phyloP scores from a whole-genome alignment of 2,329 filamentous ascomycete species.

The Didymella sp. region DNA sequence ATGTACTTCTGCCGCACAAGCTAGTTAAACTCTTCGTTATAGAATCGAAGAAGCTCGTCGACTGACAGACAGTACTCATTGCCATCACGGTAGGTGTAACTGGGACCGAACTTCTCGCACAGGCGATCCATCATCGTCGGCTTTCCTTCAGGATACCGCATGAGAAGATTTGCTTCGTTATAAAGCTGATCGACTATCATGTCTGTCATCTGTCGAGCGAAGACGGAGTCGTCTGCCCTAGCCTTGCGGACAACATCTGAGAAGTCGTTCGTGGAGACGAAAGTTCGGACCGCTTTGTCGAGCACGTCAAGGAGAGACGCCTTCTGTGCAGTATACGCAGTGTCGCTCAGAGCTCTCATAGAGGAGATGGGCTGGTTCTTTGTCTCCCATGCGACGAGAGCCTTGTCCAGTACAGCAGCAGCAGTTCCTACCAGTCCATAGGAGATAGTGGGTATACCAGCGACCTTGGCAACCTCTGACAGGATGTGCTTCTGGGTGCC shows the following conservation, averaged over 20 bases:
- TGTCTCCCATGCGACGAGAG: not conserved
- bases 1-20: not conserved
- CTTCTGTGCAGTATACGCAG: not conserved
- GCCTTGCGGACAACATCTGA: not conserved
- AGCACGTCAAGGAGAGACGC: not conserved
- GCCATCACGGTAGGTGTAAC: not conserved
- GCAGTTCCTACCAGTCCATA: not conserved
- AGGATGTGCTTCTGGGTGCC: not conserved
- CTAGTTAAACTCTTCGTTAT: not conserved
- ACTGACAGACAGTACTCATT: not conserved
- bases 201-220: not conserved
- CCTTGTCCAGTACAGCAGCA: not conserved
- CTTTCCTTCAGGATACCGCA: not conserved
- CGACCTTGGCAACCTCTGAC: not conserved
- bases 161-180: not conserved
- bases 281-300: not conserved
- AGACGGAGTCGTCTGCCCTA: not conserved
- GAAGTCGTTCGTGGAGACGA: not conserved
- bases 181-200: not conserved
- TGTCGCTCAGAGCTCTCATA: no score
- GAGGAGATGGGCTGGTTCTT: not conserved
- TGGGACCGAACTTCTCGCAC: not conserved
- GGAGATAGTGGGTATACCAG: not conserved
- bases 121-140: not conserved
- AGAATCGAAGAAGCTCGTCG: not conserved